Base-by-base conservation (phyloP, 768 basidiomycete species). In the Auricularia sp. region DNA sequence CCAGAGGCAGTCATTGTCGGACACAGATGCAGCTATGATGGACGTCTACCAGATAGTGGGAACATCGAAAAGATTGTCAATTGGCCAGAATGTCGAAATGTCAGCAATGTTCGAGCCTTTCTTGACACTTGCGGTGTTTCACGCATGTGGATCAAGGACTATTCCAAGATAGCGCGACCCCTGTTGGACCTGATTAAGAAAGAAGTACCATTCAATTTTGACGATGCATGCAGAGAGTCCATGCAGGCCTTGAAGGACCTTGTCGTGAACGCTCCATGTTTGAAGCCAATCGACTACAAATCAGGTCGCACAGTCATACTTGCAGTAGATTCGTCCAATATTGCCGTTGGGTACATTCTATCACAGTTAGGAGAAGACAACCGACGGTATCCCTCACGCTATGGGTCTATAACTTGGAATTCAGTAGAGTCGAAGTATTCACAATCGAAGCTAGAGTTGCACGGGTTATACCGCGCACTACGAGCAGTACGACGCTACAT, bases 111-210 rank as follows among this genome's bases (percentile, higher is more conserved):
- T 2, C 24, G 51, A 0, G 69, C 72, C 0, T 78, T 78, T 34
- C 65, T 79, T 1, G 76, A 75, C 0, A 74, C 68, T 0, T 61
- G 71, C 4, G 72, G 74, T 0, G 70, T 73, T 0, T 59, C 75
- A 0, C 54, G 69, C 0, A 72, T 75, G 1, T 78, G 73, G 29
- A 76, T 79, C 18, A 63, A 68, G 16, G 56, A 75, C 34, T 77
- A 68, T 42, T 67, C 73, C 0, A 16, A 61, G 0, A 66, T 71
- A 5, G 67, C 71, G 0, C 54, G 64, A 2, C 77, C 70, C 0
- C 67, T 79, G 0, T 68, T 74, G 0, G 21, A 71, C 2, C 64
- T 78, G 0, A 75, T 72, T 0, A 44, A 44, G 18, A 78, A 77
- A 34, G 65, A 71, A 2, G 61, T 66, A 0, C 68, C 69, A 0